Evolutionary conservation across 2,329 filamentous ascomycete species (phyloP), one percentile per base, ranked within the genome.

Genomic region (Tothia fuscella): DNA sequence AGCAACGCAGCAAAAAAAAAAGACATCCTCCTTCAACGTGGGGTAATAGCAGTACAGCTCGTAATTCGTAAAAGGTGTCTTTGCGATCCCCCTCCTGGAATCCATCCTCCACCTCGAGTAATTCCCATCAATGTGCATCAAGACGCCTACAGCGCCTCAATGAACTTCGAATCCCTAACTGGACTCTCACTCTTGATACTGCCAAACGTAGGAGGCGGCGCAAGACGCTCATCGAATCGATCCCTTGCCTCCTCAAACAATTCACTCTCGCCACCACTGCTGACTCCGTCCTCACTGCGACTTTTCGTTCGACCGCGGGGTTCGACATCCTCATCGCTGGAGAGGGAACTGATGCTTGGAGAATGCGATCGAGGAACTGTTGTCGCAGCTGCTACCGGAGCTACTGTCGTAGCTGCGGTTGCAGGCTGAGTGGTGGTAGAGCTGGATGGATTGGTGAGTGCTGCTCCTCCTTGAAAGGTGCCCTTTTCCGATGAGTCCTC

Each of bases 221-320:
- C 60, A 14, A 65, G 51, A 28, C 53, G 59, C 49, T 70, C 64
- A 47, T 74, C 68, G 44, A 70, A 68, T 32, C 56, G 54, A 49
- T 71, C 68, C 45, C 61, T 61, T 7, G 64, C 68, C 55, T 75
- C 72, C 43, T 75, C 70, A 41, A 70, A 68, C 32, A 71, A 67
- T 5, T 68, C 53, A 20, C 66, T 56, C 16, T 53, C 58, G 28
- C 50, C 56, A 29, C 48, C 58, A 21, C 56, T 61, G 33, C 59
- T 56, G n/a, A 60, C 51, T 2, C 49, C 49, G 26, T 49, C 56
- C 7, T 41, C 16, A 51, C 47, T 7, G 53, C 50, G 44, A 29
- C 49, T 43, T 14, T 10, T 56, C 51, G n/a, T 49, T 49, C n/a
- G 24, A 29, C 12, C 42, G 7, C 51, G 51, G 3, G 45, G 25